Evolutionary conservation across 2,329 filamentous ascomycete species (phyloP), one percentile per base, ranked within the genome.

Genomic region (Fusarium praegraminearum): DNA sequence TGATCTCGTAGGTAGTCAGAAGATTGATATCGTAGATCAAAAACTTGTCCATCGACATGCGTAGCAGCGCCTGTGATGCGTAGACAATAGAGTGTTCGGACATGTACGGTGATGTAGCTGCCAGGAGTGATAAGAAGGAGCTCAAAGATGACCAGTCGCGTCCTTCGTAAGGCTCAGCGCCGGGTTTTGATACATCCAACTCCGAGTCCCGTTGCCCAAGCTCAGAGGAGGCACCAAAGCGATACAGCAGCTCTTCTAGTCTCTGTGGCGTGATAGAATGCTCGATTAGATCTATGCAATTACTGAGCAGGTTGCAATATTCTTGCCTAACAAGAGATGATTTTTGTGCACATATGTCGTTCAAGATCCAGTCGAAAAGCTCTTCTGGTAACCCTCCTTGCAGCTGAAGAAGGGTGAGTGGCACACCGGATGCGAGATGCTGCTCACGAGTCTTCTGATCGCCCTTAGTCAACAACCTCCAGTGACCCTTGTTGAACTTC

Each of bases 321-420:
- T 90, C 86, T 57, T 83, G 77, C 51, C 88, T 84, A 43, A 93
- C 76, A 45, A 87, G 82, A 43, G 83, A 80, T 33, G 85, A 85
- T 41, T 80, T 78, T 71, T 92, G 89, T 3, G 81, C 76, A 57
- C 85, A 87, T 24, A 90, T 80, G 79, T 90, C 85, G 51, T 86
- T 80, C 8, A 91, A 74, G 5, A 93, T 81, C 91, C 92, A 94
- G 18, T 85, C 73, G 51, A 93, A 84, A 1, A 93, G 74, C 57
- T 90, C 85, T 63, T 92, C 87, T 0, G 91, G 88, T 15, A 93
- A 76, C 11, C 66, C 69, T 15, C 72, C 71, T 2, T 60, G 69
- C 46, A 75, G 76, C 7, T 47, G 55, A 6, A 80, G 51, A 16
- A 90, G 80, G 45, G 87, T 84, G 57, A 87, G 84, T 2, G 89